phyloP scores from a whole-genome alignment of 352 stramenopile genomes.

The Globisporangium yorkense region DNA sequence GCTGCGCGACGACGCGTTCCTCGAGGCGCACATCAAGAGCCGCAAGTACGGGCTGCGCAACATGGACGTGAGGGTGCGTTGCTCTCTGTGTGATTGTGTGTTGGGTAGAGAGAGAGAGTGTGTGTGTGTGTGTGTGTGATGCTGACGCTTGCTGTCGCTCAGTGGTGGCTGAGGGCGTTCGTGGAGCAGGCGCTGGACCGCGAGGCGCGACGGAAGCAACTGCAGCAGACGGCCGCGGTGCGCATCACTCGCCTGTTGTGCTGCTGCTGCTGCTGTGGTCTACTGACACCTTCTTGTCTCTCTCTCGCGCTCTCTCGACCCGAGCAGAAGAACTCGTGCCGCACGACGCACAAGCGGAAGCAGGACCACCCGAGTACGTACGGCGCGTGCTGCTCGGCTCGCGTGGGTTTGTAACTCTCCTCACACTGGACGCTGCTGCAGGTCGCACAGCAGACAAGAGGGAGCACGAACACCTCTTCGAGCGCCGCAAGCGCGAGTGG shows the following conservation, averaged over 20 bases:
- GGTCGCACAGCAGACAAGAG: conserved; percentile 63
- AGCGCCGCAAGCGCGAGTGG: conserved; percentile 63
- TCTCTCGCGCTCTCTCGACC: background rate
- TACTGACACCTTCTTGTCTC: background rate
- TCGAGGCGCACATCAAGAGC: conserved; percentile 40
- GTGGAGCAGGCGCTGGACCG: conserved; percentile 70
- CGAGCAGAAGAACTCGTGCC: conserved; percentile 35
- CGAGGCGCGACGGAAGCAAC: conserved; percentile 40
- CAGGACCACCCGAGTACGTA: conserved; percentile 54
- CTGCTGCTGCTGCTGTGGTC: background rate
- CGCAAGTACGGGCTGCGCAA: conserved; percentile 61
- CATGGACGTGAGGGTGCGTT: conserved; percentile 55
- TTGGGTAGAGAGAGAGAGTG: background rate
- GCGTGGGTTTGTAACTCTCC: background rate
- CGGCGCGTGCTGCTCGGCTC: background rate
- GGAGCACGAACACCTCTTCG: conserved; percentile 73
- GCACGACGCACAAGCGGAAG: conserved; percentile 65
- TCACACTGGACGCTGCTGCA: conserved; percentile 10
- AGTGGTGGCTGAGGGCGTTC: conserved; percentile 76
- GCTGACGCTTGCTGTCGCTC: background rate
- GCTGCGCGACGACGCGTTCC: conserved; percentile 53
- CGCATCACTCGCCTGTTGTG: background rate
- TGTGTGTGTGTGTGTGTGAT: background rate
- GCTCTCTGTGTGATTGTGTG: background rate
- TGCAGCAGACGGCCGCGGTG: conserved; percentile 37